Conservation (phyloP, 208 protist genomes). For the Leptomonas pyrrhocoris region DNA sequence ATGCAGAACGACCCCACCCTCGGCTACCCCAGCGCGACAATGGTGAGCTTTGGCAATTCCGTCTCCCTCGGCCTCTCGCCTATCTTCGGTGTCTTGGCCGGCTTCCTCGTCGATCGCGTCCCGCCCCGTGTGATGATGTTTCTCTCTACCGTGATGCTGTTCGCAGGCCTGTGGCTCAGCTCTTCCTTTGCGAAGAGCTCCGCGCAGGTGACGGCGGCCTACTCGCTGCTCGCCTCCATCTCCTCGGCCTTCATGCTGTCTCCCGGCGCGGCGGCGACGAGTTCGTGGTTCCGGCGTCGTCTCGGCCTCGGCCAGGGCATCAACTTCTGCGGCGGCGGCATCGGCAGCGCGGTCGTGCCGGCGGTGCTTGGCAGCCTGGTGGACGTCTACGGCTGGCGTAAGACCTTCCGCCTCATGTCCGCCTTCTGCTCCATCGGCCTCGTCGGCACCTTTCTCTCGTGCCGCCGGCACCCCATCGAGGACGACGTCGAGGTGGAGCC, state of each 20-base stretch:
- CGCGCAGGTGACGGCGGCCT: slow-evolving; percentile 66
- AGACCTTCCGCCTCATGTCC: slow-evolving; percentile 82
- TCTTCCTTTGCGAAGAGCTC: slow-evolving; percentile 62
- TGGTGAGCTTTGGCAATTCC: slow-evolving; percentile 81
- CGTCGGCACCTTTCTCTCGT: slow-evolving; percentile 67
- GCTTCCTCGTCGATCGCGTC: slow-evolving; percentile 74
- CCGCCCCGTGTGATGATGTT: slow-evolving; percentile 78
- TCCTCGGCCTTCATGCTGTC: slow-evolving; percentile 80
- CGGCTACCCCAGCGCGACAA: slow-evolving; percentile 64
- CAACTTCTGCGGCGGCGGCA: slow-evolving; percentile 75
- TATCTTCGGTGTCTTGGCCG: slow-evolving; percentile 72
- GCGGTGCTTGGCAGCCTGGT: slow-evolving; percentile 64
- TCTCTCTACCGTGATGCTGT: slow-evolving; percentile 55
- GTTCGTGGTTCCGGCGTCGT: slow-evolving; percentile 70
- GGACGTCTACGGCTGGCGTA: slow-evolving; percentile 78
- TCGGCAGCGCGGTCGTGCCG: slow-evolving; percentile 77
- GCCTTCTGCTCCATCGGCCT: slow-evolving; percentile 78
- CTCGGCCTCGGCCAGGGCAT: slow-evolving; percentile 76
- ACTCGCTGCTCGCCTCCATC: slow-evolving; percentile 78
- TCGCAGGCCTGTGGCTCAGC: slow-evolving; percentile 65
- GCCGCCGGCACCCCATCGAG: slow-evolving; percentile 47
- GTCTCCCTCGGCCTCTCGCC: slow-evolving; percentile 76
- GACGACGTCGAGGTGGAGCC: slow-evolving; percentile 27
- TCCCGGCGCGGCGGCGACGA: slow-evolving; percentile 67
- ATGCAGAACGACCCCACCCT: slow-evolving; percentile 78